Percentiles rank a stretch among this genome's conserved stretches.
These are phyloP conservation scores for Collybia sp. DNA, from an alignment of 768 basidiomycete species.

Conservation along the genomic window DNA sequence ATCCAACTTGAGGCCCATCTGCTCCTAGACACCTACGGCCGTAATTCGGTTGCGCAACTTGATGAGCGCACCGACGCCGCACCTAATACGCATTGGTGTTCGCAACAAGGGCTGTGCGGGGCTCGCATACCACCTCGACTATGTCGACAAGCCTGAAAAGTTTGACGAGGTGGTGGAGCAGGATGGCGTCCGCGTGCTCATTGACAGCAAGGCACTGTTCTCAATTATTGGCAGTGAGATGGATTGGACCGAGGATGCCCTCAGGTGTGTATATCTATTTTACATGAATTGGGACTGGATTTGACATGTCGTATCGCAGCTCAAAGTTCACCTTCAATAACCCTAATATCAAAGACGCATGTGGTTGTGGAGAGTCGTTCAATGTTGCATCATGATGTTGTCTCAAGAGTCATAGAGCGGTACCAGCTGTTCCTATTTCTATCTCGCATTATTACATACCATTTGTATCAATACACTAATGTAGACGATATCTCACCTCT, in stretches of 20 bases:
- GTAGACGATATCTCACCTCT: no score
- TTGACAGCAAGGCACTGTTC: slow-evolving; percentile 96
- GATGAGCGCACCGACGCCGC: slow-evolving; percentile 78
- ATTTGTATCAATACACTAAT: no score
- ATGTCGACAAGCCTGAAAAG: slow-evolving; percentile 82
- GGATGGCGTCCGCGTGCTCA: slow-evolving; percentile 89
- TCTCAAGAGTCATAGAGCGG: no score
- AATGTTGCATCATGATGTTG: slow-evolving; percentile 43
- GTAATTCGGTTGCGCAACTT: slow-evolving; percentile 70
- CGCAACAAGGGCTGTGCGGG: slow-evolving; percentile 97
- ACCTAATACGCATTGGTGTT: slow-evolving; percentile 91
- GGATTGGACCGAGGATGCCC: slow-evolving; percentile 94
- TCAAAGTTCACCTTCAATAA: slow-evolving; percentile 84
- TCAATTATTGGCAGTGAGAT: slow-evolving; percentile 98
- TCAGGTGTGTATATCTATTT: slow-evolving; percentile 54
- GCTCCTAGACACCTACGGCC: slow-evolving; percentile 69
- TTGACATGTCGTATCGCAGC: neutral
- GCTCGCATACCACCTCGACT: slow-evolving; percentile 85
- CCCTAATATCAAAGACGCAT: slow-evolving; percentile 92
- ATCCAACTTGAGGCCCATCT: slow-evolving; percentile 2
- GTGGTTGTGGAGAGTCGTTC: slow-evolving; percentile 94
- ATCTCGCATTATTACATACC: no score
- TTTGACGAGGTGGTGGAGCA: slow-evolving; percentile 98
- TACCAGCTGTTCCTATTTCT: no score
- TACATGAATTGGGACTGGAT: neutral